Evolutionary conservation across 768 basidiomycete species (phyloP), one percentile per base, ranked within the genome.

Genomic region (Clitopilus passeckerianus): DNA sequence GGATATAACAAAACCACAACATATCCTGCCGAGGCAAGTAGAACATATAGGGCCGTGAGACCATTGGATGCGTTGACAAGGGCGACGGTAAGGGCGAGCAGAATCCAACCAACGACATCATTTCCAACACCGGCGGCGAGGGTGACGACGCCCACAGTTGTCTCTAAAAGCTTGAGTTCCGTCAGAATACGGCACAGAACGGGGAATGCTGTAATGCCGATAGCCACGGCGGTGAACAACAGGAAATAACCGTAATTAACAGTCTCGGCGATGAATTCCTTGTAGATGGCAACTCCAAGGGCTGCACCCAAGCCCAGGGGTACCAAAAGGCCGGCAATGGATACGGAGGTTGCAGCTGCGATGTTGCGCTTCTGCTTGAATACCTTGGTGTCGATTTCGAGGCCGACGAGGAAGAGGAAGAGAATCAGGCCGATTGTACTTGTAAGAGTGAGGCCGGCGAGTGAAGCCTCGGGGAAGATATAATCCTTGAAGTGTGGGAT

Each of bases 161-260:
- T 93, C 52, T 91, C 87, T 54, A 95, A 79, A 1, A 97, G 82
- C 67, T 89, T 88, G 62, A 88, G 78, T 63, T 91, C 91, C 1
- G 88, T 89, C 22, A 96, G 80, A 67, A 94, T 95, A 70, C 93
- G 83, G 73, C 89, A 91, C 1, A 92, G 80, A 5, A 92, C 89
- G 0, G 90, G 89, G 74, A 92, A 92, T 0, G 89, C 89, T 2
- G 89, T 91, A 69, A 91, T 90, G 3, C 89, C 85, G 64, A 91
- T 80, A 1, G 92, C 90, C 6, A 93, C 91, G 22, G 90, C 91
- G 57, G 86, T 82, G 74, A 96, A 96, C 23, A 96, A 83, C 34
- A 93, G 71, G 73, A 95, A 95, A 69, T 91, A 84, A 20, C 91
- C 89, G 65, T 86, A 90, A 57, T 85, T 84, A 62, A 90, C 83